These are phyloP conservation scores for Fibroporia radiculosa DNA, from an alignment of 768 basidiomycete species.

Conservation along the genomic window DNA sequence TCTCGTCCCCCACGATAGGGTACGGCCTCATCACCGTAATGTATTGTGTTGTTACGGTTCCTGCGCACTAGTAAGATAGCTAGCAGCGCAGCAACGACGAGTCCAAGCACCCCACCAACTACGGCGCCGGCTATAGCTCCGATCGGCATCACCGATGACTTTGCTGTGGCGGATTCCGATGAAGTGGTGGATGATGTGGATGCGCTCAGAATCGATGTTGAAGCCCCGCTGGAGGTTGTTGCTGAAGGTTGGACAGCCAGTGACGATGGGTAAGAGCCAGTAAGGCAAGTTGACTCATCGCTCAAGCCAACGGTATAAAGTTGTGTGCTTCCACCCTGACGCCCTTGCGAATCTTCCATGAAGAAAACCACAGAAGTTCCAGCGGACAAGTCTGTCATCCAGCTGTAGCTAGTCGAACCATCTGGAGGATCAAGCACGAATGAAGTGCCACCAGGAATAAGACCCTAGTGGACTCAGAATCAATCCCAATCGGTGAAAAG, in stretches of 20 bases:
- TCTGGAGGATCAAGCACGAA: constrained; percentile 18
- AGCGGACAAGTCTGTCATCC: constrained; percentile 16
- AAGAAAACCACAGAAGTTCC: constrained; percentile 18
- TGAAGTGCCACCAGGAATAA: constrained; percentile 18
- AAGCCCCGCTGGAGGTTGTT: constrained; percentile 2
- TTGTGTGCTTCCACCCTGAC: constrained; percentile 19
- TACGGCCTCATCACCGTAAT: constrained; percentile 3
- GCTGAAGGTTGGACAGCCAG: constrained; percentile 14
- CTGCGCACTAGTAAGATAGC: constrained; percentile 16
- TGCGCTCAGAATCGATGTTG: constrained; percentile 8
- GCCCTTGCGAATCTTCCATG: constrained; percentile 19
- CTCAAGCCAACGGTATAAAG: constrained; percentile 13
- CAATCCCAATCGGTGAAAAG: background rate
- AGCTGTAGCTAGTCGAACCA: constrained; percentile 17
- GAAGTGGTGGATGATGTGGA: background rate
- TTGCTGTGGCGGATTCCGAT: constrained; percentile 6
- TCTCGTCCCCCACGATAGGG: background rate
- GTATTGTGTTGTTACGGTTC: constrained; percentile 5
- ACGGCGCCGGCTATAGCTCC: constrained; percentile 17
- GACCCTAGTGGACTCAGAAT: constrained; percentile 10
- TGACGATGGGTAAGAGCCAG: constrained; percentile 16
- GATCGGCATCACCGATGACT: no score
- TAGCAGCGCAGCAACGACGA: constrained; percentile 13
- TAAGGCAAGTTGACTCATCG: constrained; percentile 18
- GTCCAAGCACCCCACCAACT: constrained; percentile 15